phyloP scores from a whole-genome alignment of 345 rosid genomes.

The Excoecaria cochinchinensis region DNA sequence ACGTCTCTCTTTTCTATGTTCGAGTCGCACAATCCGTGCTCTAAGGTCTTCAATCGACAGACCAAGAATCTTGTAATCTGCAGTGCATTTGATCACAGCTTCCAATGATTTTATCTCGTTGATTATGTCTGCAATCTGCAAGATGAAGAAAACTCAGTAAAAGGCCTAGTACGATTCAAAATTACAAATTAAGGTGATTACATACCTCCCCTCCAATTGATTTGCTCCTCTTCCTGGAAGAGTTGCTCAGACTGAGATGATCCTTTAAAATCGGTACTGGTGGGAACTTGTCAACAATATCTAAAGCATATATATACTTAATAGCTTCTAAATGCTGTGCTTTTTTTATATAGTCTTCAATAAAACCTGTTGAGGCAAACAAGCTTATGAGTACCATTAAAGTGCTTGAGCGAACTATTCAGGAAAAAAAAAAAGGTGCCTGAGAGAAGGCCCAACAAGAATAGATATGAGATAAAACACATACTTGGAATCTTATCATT shows the following conservation, averaged over 20 bases:
- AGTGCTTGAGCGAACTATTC: neutral
- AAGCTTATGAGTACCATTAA: neutral
- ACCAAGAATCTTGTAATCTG: neutral
- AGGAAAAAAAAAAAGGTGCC: no score
- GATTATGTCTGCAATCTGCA: conserved; percentile 21
- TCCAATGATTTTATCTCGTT: conserved; percentile 16
- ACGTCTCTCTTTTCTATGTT: neutral
- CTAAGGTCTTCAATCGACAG: neutral
- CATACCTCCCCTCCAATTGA: conserved; percentile 21
- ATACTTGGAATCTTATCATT: conserved; percentile 12
- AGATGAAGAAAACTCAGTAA: neutral
- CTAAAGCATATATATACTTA: conserved; percentile 33
- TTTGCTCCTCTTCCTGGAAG: conserved; percentile 3
- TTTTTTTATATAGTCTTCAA: conserved; percentile 28
- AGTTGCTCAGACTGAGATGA: conserved; percentile 19
- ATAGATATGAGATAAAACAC: neutral
- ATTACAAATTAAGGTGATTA: neutral
- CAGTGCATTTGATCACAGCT: conserved; percentile 12
- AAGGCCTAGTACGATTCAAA: neutral
- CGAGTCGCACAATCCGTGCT: neutral
- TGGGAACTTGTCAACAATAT: conserved; percentile 34
- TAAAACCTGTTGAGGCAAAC: conserved; percentile 12
- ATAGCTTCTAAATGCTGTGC: conserved; percentile 36
- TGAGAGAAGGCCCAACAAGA: neutral
- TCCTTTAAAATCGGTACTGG: conserved; percentile 36